Conservation (phyloP, 2,329 filamentous ascomycete genomes). For the Cercospora sp. region DNA sequence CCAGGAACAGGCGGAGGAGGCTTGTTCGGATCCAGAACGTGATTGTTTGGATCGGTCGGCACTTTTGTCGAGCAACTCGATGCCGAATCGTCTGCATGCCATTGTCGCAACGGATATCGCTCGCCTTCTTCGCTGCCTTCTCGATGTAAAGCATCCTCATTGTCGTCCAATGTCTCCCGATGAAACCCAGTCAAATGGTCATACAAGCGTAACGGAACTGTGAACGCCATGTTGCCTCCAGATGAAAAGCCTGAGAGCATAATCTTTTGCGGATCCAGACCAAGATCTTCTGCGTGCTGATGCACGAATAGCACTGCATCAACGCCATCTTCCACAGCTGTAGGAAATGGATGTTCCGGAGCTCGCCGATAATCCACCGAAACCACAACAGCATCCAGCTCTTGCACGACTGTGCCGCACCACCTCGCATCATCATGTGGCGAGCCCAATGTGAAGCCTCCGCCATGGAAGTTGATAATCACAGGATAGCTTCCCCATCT, state of each 20-base stretch:
- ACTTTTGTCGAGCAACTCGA: constrained; percentile 26
- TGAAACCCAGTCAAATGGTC: constrained; percentile 45
- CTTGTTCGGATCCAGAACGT: constrained; percentile 18
- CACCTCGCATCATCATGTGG: constrained; percentile 63
- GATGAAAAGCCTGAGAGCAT: constrained; percentile 64
- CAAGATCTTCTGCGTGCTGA: constrained; percentile 56
- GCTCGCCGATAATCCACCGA: constrained; percentile 63
- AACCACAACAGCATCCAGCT: constrained; percentile 60
- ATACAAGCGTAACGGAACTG: constrained; percentile 60
- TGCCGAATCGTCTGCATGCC: constrained; percentile 17
- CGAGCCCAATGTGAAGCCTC: constrained; percentile 62
- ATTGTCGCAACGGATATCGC: constrained; percentile 2
- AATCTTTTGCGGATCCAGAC: constrained; percentile 59
- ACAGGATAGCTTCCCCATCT: constrained; percentile 53
- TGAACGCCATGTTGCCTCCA: constrained; percentile 63
- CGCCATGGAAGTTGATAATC: constrained; percentile 65
- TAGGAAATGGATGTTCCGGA: constrained; percentile 63
- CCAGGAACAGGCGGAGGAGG: constrained; percentile 19
- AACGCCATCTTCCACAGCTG: constrained; percentile 64
- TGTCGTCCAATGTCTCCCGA: constrained; percentile 20
- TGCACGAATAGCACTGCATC: constrained; percentile 62
- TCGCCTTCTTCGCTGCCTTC: constrained; percentile 5
- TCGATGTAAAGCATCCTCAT: neutral
- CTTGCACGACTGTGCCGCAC: constrained; percentile 57
- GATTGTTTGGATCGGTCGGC: constrained; percentile 18